Conservation (phyloP, 495 filamentous ascomycete species). For the Penicillium cosmopolitanum region DNA sequence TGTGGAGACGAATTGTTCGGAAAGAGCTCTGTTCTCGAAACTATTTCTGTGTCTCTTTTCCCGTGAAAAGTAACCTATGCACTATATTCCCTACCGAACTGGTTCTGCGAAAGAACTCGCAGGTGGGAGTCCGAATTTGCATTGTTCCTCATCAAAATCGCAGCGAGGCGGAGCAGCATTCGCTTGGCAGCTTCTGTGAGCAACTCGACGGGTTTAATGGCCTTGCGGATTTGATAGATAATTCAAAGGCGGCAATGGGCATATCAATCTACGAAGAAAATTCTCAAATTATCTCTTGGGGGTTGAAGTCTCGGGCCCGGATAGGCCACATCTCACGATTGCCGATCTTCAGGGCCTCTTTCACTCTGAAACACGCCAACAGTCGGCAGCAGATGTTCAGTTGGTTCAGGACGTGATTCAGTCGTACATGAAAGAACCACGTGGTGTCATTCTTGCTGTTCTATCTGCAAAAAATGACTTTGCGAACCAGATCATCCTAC, state of each 20-base stretch:
- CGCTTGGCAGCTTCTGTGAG: slow-evolving; percentile 36
- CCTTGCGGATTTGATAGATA: slow-evolving; percentile 47
- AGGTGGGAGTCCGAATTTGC: slow-evolving; percentile 32
- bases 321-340: slow-evolving; percentile 56
- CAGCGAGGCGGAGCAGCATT: slow-evolving; percentile 25
- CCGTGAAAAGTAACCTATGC: slow-evolving; percentile 41
- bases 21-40: slow-evolving; percentile 54
- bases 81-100: slow-evolving; percentile 41
- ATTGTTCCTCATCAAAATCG: slow-evolving; percentile 41
- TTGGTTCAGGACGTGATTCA: slow-evolving; percentile 50
- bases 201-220: slow-evolving; percentile 38
- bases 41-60: slow-evolving; percentile 45
- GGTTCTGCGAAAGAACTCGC: slow-evolving; percentile 26
- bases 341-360: slow-evolving; percentile 61
- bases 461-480: slow-evolving; percentile 56
- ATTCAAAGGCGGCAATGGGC: slow-evolving; percentile 57
- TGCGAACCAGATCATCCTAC: slow-evolving; percentile 51
- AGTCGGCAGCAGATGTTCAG: slow-evolving; percentile 47
- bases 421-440: slow-evolving; percentile 53
- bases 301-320: slow-evolving; percentile 56
- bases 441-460: slow-evolving; percentile 57
- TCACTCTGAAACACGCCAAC: slow-evolving; percentile 49
- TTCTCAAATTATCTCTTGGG: slow-evolving; percentile 55
- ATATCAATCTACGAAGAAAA: slow-evolving; percentile 37
- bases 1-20: slow-evolving; percentile 60